Evolutionary conservation across 208 protist species (phyloP).

Genomic region (Trypanosoma mega): DNA sequence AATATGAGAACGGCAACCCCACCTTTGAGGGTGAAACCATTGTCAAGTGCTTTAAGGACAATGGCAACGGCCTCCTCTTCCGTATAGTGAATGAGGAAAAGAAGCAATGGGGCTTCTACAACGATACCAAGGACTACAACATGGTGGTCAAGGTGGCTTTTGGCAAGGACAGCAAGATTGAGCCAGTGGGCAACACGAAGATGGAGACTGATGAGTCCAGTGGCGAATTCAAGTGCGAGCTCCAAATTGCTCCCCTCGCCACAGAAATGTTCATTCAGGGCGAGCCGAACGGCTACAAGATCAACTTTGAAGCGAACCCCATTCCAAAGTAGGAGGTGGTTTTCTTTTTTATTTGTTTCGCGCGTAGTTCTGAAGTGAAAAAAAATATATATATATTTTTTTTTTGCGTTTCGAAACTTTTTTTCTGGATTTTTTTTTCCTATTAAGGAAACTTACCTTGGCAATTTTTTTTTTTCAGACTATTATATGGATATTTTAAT

Average conservation of each 20-base stretch:
- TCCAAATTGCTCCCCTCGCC: conserved; percentile 44
- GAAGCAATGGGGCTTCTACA: conserved; percentile 85
- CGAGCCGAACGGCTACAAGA: conserved; percentile 78
- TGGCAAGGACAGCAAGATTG: conserved; percentile 69
- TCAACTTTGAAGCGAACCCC: conserved; percentile 58
- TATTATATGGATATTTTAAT: too few relatives aligned
- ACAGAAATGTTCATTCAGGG: conserved; percentile 84
- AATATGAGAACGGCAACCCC: conserved; percentile 66
- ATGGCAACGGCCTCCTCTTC: conserved; percentile 84
- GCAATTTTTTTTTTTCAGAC: too few relatives aligned
- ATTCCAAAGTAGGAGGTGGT: not conserved
- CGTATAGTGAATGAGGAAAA: conserved; percentile 75
- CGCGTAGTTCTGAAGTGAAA: too few relatives aligned
- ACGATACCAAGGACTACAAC: conserved; percentile 77
- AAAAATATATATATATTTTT: too few relatives aligned
- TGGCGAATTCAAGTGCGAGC: conserved; percentile 63
- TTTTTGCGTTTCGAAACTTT: too few relatives aligned
- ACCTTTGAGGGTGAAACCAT: conserved; percentile 50
- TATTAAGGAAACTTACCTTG: too few relatives aligned
- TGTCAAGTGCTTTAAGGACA: conserved; percentile 77
- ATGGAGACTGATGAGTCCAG: conserved; percentile 46
- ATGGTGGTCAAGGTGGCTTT: conserved; percentile 76
- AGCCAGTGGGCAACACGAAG: conserved; percentile 53
- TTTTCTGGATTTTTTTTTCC: too few relatives aligned
- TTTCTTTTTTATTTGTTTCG: not conserved